Conservation (phyloP, 148 eudicot genomes). For the Mesembryanthemum crystallinum region DNA sequence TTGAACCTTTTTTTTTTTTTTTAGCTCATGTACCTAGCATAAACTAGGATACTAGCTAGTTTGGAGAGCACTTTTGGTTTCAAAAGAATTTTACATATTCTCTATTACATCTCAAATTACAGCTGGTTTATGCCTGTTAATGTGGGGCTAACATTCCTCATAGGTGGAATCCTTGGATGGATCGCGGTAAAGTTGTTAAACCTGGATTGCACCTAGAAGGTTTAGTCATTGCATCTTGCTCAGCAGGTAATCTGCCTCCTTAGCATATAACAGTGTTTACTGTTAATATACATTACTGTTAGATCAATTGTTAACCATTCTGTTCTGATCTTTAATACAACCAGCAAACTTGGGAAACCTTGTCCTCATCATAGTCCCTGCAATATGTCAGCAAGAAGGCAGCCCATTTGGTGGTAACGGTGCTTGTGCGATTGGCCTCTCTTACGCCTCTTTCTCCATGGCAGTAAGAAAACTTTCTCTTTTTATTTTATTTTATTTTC, state of each 20-base stretch:
- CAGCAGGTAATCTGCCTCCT: slow-evolving; percentile 45
- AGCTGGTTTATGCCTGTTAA: slow-evolving; percentile 97
- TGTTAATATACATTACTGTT: no score
- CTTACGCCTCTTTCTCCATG: slow-evolving; percentile 91
- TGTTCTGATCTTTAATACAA: not conserved
- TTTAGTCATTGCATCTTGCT: slow-evolving; percentile 60
- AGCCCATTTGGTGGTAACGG: slow-evolving; percentile 71
- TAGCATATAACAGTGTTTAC: not conserved
- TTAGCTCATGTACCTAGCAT: no score
- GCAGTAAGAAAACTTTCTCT: slow-evolving; percentile 47
- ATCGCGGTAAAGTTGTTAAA: slow-evolving; percentile 57
- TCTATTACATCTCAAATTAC: slow-evolving; percentile 2
- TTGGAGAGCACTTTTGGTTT: not conserved
- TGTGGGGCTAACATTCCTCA: slow-evolving; percentile 68
- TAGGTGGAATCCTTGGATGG: slow-evolving; percentile 85
- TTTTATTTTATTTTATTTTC: no score
- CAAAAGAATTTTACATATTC: not conserved
- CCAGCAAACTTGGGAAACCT: slow-evolving; percentile 86
- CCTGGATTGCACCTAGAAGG: slow-evolving; percentile 67
- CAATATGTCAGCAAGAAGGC: slow-evolving; percentile 65
- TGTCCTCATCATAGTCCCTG: slow-evolving; percentile 76
- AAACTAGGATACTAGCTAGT: not conserved
- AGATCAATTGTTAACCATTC: not conserved
- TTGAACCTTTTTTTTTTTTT: not conserved
- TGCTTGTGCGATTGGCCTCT: slow-evolving; percentile 58